Base-by-base conservation (phyloP, 1,139 yeast genomes). In the Candida mesenterica region DNA sequence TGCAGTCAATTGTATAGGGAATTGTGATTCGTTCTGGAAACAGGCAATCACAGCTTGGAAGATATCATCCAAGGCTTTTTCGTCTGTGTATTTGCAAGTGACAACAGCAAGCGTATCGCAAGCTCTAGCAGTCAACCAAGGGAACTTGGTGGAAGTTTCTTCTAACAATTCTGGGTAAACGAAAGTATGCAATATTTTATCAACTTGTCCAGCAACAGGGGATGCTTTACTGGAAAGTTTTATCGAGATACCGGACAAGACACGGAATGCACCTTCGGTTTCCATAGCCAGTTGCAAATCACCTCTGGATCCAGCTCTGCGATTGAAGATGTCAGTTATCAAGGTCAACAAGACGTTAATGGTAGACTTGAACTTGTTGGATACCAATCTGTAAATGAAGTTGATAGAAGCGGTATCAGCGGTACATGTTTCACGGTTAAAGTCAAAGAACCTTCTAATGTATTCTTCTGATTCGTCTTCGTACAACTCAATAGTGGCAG, bases 401-500 rank as follows among this genome's bases (percentile, higher is more conserved):
- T 82, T 84, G 34, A 84, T 76, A 2, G 96, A 82, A 0, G 96
- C 96, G 28, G 79, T 78, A 51, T 87, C 96, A 0, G 95, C 79
- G 9, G 92, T 82, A 32, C 77, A 75, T 25, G 77, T 72, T 45
- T 86, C 95, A 45, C 85, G 79, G 50, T 77, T 80, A 39, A 80
- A 67, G 52, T 82, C 89, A 46, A 80, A 81, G 50, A 64, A 81
- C 46, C 85, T 71, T 62, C 89, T 72, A 25, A 82, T 71, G 50
- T 82, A 84, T 48, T 83, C 90, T 45, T 80, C 86, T 4, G 84
- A 80, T 42, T 83, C 90, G 43, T 78, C 85, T 48, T 82, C 85
- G 50, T 78, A 80, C 37, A 81, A 61, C 47, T 80, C 86, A 26
- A 82, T 62, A 25, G 77, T 68, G 40, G 72, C 76, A 24, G 72